Evolutionary conservation across 202 grass and related monocot genomes (phyloP).

Genomic region (Dendrocalamus latiflorus): DNA sequence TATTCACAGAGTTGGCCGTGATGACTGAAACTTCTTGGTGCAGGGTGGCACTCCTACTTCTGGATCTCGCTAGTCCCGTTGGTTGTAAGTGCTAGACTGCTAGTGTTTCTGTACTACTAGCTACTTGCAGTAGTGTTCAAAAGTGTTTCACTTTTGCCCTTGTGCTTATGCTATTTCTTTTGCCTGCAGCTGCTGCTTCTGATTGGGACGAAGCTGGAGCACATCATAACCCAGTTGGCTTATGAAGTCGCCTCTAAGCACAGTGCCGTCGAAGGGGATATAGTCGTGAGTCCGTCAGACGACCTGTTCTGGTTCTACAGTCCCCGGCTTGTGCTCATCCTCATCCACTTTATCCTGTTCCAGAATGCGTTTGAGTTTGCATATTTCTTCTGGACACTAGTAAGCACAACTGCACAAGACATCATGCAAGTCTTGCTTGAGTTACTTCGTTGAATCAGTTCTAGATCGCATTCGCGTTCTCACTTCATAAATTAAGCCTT

Average conservation of each 20-base stretch:
- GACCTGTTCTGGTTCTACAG: slow-evolving; percentile 65
- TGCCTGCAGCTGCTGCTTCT: slow-evolving; percentile 51
- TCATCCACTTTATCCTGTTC: slow-evolving; percentile 89
- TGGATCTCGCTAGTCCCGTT: slow-evolving; percentile 68
- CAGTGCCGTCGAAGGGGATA: slow-evolving; percentile 9
- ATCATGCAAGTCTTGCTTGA: not conserved
- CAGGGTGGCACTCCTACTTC: slow-evolving; percentile 79
- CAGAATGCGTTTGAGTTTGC: slow-evolving; percentile 72
- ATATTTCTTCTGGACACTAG: slow-evolving; percentile 68
- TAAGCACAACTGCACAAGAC: not conserved
- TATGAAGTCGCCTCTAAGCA: slow-evolving; percentile 59
- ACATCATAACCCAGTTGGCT: slow-evolving; percentile 68
- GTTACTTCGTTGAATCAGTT: too few relatives aligned
- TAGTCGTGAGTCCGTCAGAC: slow-evolving; percentile 48
- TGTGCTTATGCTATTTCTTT: not conserved
- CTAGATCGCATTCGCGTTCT: too few relatives aligned
- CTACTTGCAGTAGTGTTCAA: not conserved
- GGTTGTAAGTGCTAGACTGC: slow-evolving; percentile 40
- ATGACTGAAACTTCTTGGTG: slow-evolving; percentile 1
- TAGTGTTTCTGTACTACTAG: not conserved
- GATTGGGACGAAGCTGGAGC: slow-evolving; percentile 76
- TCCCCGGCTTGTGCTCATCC: slow-evolving; percentile 49
- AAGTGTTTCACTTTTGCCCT: not conserved
- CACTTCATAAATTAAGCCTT: too few relatives aligned
- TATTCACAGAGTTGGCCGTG: not conserved